phyloP scores from a whole-genome alignment of 495 filamentous ascomycete species.

The Polyplosphaeria fusca region DNA sequence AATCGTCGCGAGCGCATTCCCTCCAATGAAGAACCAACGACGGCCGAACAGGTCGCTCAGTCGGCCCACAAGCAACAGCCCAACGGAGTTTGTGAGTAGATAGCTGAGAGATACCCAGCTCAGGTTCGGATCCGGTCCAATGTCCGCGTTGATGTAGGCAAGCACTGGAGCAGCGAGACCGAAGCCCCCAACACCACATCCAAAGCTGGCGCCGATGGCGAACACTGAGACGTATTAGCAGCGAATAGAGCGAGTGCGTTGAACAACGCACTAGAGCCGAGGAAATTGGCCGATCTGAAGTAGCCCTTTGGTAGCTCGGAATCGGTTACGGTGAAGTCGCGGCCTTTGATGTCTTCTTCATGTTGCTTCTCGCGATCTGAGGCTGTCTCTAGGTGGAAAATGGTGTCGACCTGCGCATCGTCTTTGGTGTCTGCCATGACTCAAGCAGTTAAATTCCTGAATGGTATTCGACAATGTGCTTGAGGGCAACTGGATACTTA shows the following conservation, averaged over 20 bases:
- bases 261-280: conserved; percentile 22
- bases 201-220: conserved; percentile 29
- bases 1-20: conserved; percentile 32
- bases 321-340: conserved; percentile 27
- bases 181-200: conserved; percentile 28
- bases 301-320: conserved; percentile 23
- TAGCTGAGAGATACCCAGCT: conserved; percentile 38
- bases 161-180: conserved; percentile 24
- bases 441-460: no score
- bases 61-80: conserved; percentile 36
- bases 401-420: neutral
- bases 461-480: no score
- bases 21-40: conserved; percentile 35
- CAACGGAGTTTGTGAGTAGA: conserved; percentile 36
- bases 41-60: conserved; percentile 41
- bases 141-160: conserved; percentile 31
- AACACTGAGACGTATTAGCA: conserved; percentile 12
- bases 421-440: no score
- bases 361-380: conserved; percentile 17
- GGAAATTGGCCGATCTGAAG: conserved; percentile 23
- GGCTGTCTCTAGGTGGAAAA: conserved; percentile 18
- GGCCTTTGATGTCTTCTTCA: conserved; percentile 20
- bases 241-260: neutral
- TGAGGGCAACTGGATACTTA: no score
- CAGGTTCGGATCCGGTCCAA: conserved; percentile 31